These are phyloP conservation scores for Tricladium varicosporioides DNA, from an alignment of 2,329 filamentous ascomycete species.

Conservation along the genomic window DNA sequence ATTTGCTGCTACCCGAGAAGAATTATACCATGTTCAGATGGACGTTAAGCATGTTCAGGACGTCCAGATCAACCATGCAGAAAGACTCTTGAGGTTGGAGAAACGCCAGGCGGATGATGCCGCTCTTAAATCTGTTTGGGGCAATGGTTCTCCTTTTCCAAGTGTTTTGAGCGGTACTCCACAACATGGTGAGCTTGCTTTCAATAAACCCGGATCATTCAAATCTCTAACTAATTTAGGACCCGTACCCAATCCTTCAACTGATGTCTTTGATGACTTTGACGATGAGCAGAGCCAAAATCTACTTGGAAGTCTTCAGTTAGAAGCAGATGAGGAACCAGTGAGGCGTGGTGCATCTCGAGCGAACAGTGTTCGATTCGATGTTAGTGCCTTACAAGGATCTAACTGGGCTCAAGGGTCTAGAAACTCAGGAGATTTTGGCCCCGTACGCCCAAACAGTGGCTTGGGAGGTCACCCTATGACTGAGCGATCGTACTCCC, in stretches of 20 bases:
- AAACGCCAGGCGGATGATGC: slow-evolving; percentile 67
- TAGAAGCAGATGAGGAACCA: slow-evolving; percentile 85
- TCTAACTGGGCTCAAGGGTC: slow-evolving; percentile 81
- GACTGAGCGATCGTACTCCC: slow-evolving; percentile 87
- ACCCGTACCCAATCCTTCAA: slow-evolving; percentile 73
- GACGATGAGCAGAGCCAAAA: slow-evolving; percentile 80
- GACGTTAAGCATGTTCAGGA: slow-evolving; percentile 67
- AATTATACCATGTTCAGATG: slow-evolving; percentile 68
- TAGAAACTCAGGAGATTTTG: slow-evolving; percentile 80
- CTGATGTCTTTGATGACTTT: slow-evolving; percentile 84
- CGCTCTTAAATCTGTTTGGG: slow-evolving; percentile 82
- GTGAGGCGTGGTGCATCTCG: slow-evolving; percentile 84
- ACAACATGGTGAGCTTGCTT: slow-evolving; percentile 70
- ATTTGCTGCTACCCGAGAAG: slow-evolving; percentile 58
- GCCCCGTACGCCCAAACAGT: slow-evolving; percentile 73
- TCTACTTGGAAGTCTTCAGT: slow-evolving; percentile 74
- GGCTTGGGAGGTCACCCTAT: slow-evolving; percentile 75
- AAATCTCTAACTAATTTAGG: slow-evolving; percentile 47
- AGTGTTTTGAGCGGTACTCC: slow-evolving; percentile 77
- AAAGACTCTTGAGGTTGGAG: slow-evolving; percentile 60
- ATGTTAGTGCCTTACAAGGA: slow-evolving; percentile 89
- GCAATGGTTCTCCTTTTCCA: slow-evolving; percentile 88
- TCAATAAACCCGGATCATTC: too few species aligned
- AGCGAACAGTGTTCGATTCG: slow-evolving; percentile 96
- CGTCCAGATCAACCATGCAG: slow-evolving; percentile 60